Evolutionary conservation across 805 yeast genomes (phyloP), one percentile per base, ranked within the genome.

Genomic region (Pichia nakasei): DNA sequence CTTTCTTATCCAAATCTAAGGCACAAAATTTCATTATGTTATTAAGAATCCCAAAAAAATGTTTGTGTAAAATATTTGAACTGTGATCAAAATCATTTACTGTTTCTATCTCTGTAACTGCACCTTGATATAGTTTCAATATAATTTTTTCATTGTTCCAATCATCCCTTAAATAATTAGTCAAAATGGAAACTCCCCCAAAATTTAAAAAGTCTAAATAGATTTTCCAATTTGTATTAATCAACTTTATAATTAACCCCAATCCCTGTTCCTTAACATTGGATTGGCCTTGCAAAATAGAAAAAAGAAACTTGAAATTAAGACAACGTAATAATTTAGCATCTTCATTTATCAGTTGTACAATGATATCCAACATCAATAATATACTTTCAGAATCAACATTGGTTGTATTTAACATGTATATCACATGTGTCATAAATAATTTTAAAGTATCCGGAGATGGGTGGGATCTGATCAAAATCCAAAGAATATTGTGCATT

Each of bases 241-340:
- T 17, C 5, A 79, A 57, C 44, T 70, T 69, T 6, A 79, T 63
- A 18, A 85, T 56, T 13, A 85, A 58, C 21, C 52, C 43, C 24
- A 75, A 49, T 0, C 73, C 70, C 47, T 67, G 53, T 24, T 57
- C 54, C 4, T 64, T 65, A 4, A 72, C 71, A 38, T 63, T 56
- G 26, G 66, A 48, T 42, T 68, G 54, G 7, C 55, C 52, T 42
- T 74, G 61, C 12, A 83, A 55, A 13, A 83, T 56, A 11, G 84
- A 61, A 9, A 84, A 54, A 3, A 75, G 64, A 83, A 89, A 80
- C 54, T 81, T 82, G 6, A 80, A 68, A 1, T 85, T 74, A 2
- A 85, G 67, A 0, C 81, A 66, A 38, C 78, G 70, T 2, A 69
- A 72, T 52, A 61, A 70, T 52, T 60, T 72, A 56, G 38, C 37